Evolutionary conservation across 75 land plant species (phyloP).

Genomic region (Larix kaempferi): DNA sequence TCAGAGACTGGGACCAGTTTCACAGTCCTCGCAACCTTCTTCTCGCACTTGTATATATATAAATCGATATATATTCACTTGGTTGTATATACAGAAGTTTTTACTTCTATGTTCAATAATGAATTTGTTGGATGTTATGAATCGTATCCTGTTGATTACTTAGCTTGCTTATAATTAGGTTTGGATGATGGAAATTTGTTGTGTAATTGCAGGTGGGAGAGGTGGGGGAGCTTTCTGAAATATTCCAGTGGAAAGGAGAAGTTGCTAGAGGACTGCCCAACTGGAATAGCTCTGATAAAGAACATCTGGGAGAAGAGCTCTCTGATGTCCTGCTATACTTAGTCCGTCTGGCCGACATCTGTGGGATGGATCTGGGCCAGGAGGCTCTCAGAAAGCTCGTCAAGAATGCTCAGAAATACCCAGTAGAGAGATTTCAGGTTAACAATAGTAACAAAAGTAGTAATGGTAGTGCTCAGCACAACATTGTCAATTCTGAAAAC

Average conservation of each 20-base stretch:
- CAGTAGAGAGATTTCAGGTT: conserved; percentile 9
- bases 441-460: background rate
- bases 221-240: conserved; percentile 68
- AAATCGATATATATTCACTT: too few species aligned
- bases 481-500: background rate
- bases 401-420: conserved; percentile 70
- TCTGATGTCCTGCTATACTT: conserved; percentile 78
- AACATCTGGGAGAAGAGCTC: conserved; percentile 60
- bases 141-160: too few species aligned
- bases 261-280: conserved; percentile 49
- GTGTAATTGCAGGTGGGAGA: conserved; percentile 45
- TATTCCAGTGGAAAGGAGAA: conserved; percentile 69
- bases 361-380: conserved; percentile 66
- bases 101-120: too few species aligned
- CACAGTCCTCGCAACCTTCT: conserved; percentile 51
- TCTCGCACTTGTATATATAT: conserved; percentile 34
- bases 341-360: conserved; percentile 70
- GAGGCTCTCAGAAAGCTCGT: conserved; percentile 57
- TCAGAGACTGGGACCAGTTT: conserved; percentile 44
- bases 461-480: background rate
- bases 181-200: too few species aligned
- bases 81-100: too few species aligned
- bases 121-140: too few species aligned
- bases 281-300: conserved; percentile 57
- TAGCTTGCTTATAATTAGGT: too few species aligned